Conservation (phyloP, 2,329 filamentous ascomycete species). For the Fusarium protoensiforme region DNA sequence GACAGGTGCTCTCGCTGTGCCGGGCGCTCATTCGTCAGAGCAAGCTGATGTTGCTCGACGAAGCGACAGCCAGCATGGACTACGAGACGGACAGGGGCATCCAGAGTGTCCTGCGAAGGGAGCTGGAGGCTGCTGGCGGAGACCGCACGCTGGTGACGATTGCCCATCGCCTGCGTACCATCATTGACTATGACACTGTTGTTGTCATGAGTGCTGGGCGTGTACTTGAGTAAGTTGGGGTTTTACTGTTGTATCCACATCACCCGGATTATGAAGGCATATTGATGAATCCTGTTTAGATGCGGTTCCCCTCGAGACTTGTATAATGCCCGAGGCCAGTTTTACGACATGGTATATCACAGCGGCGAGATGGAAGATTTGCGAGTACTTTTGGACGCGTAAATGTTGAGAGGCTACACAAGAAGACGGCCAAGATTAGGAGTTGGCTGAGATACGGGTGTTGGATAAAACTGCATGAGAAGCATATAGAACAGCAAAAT, state of each 20-base stretch:
- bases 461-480: background rate
- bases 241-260: background rate
- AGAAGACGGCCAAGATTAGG: background rate
- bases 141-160: constrained; percentile 67
- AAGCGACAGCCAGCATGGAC: constrained; percentile 70
- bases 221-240: constrained; percentile 60
- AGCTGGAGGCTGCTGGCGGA: constrained; percentile 56
- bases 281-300: constrained; percentile 40
- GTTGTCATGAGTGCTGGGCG: constrained; percentile 66
- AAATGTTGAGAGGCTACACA: background rate
- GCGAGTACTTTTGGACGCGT: constrained; percentile 47
- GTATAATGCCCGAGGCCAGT: constrained; percentile 57
- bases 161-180: constrained; percentile 67
- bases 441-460: background rate
- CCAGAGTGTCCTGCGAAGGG: constrained; percentile 62
- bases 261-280: background rate
- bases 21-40: constrained; percentile 65
- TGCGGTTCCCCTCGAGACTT: constrained; percentile 60
- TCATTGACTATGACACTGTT: constrained; percentile 69
- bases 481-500: background rate
- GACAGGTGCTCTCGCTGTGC: constrained; percentile 68
- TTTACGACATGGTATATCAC: constrained; percentile 66
- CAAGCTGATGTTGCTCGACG: constrained; percentile 67
- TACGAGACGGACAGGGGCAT: constrained; percentile 67
- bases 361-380: constrained; percentile 64